Evolutionary conservation across 768 basidiomycete species (phyloP).

Genomic region (Galerina marginata): DNA sequence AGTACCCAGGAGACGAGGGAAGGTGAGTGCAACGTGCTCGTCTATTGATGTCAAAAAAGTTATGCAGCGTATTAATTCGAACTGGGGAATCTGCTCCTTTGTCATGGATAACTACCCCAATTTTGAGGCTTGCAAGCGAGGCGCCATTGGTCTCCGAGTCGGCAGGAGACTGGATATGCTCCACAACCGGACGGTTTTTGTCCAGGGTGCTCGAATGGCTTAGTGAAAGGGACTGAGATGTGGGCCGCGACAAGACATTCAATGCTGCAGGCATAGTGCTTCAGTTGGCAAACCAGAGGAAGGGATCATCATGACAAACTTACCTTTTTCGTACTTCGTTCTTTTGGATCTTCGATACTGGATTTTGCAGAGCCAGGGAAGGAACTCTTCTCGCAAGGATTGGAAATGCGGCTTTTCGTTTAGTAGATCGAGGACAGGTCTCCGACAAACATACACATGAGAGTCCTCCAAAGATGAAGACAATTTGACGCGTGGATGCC

Average conservation of each 20-base stretch:
- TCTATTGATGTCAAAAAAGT: slow-evolving; percentile 82
- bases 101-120: slow-evolving; percentile 68
- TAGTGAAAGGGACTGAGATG: slow-evolving; percentile 56
- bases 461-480: slow-evolving; percentile 79
- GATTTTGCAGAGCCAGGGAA: slow-evolving; percentile 91
- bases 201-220: slow-evolving; percentile 60
- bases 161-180: slow-evolving; percentile 47
- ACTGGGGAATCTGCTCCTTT: slow-evolving; percentile 59
- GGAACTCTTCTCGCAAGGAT: slow-evolving; percentile 87
- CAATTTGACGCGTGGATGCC: slow-evolving; percentile 74
- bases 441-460: slow-evolving; percentile 89
- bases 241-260: slow-evolving; percentile 45
- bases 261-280: slow-evolving; percentile 42
- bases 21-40: slow-evolving; percentile 51
- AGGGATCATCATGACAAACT: slow-evolving; percentile 9
- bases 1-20: neutral
- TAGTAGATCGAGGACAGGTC: slow-evolving; percentile 73
- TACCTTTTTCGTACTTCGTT: slow-evolving; percentile 64
- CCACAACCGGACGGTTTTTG: slow-evolving; percentile 6
- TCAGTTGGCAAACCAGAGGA: slow-evolving; percentile 5
- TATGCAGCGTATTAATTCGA: slow-evolving; percentile 77
- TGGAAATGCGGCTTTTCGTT: slow-evolving; percentile 73
- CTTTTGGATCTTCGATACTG: slow-evolving; percentile 72
- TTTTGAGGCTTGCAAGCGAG: slow-evolving; percentile 55
- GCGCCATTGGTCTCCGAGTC: slow-evolving; percentile 40